Base-by-base conservation (phyloP, 2,329 filamentous ascomycete genomes). In the Alternaria metachromatica region DNA sequence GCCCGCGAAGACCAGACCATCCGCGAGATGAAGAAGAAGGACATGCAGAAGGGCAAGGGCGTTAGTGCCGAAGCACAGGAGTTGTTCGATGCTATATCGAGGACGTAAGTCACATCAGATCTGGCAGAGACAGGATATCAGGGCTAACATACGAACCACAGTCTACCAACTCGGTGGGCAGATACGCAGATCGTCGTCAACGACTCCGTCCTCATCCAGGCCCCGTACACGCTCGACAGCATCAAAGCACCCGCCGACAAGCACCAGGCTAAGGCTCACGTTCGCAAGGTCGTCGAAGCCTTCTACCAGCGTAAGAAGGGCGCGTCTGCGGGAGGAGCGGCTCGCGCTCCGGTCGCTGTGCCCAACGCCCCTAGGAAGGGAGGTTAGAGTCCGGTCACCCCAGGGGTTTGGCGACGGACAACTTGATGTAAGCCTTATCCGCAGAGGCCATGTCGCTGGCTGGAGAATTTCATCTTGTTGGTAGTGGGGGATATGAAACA, bases 61-160 rank as follows among this genome's bases (percentile, higher is more conserved):
- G 88, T 90, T 8, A 87, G 83, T 41, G 84, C 81, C 41, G 87
- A 89, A 66, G 88, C 85, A 25, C 88, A 90, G 77, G 87, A 88
- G 58, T 80, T 90, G 15, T 90, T 88, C 70, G 87, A 90, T 80
- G 84, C 85, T 11, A 83, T 90, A 58, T 85, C 84, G 64, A 84
- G 87, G 70, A 87, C 87, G 77, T 88, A 73, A 66, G 83, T 76
- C 21, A 15, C 9, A 13, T 41, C 25, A 44, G 21, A 41, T 2
- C 9, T 18, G 20, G 23, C 18, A 25, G 5, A 6, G 10, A n/a
- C 9, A 49, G 2, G 11, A 5, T 9, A 18, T n/a, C 3, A 21
- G n/a, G 21, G 37, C 68, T 72, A 53, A 71, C 64, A 26, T 23
- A 37, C 10, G 7, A 8, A 33, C 15, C 5, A 50, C 55, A 82